Base-by-base conservation (phyloP, 2,329 filamentous ascomycete genomes). In the Penicillium corylophilum region DNA sequence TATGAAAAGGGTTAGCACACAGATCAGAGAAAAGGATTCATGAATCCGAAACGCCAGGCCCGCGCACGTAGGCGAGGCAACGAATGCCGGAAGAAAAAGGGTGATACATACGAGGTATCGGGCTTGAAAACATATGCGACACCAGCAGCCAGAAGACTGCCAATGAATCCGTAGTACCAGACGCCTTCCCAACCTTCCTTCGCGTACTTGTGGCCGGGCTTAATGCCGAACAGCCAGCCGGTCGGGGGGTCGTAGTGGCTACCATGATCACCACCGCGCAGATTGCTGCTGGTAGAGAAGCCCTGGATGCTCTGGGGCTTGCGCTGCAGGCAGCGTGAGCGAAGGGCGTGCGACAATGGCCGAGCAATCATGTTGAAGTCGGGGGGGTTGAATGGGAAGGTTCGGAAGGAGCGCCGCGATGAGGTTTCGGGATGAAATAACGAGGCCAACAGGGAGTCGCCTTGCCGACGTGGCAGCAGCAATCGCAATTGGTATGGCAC, bases 101-200 rank as follows among this genome's bases (percentile, higher is more conserved):
- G 43, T 42, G 39, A 45, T 54, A 90, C 92, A 79, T 82, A 99
- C 94, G 90, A 95, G 59, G 93, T 97, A 81, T 99, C 94, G 47
- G 94, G 94, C 85, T 97, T 97, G 73, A 94, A 97, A 57, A 90
- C 90, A 77, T 96, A 90, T 60, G 88, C 90, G 60, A 96, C 79
- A 55, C 83, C 84, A 48, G 86, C 87, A 60, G 90, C 79, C 24
- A 84, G 75, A 67, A 95, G 76, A 67, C 85, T 87, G 48, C 89
- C 90, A 71, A 86, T 88, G 74, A 95, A 91, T 44, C 92, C 91
- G 71, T 89, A 89, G 71, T 87, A 87, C 79, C 88, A 92, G 50
- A 91, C 76, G 61, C 81, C 85, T 82, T 99, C 94, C 94, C 94
- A 99, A 46, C 93, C 94, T 78, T 99, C 94, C 74, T 90, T 89